Conservation (phyloP, 371 early-diverging fungal species). For the Dichotomocladium elegans region DNA sequence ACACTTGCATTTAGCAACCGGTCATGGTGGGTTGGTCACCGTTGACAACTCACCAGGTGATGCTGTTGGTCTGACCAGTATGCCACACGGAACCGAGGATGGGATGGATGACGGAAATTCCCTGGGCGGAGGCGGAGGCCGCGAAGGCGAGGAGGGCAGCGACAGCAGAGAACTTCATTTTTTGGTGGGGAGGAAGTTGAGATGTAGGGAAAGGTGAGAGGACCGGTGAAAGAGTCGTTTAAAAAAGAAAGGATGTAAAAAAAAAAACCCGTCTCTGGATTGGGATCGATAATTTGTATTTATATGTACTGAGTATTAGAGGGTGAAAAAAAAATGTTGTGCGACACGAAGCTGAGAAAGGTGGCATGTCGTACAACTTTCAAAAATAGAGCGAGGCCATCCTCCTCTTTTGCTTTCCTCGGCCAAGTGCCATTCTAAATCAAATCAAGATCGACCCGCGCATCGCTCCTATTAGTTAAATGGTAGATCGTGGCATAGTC, state of each 20-base stretch:
- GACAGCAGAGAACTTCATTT: conserved; percentile 6
- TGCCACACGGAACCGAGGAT: conserved; percentile 11
- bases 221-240: background rate
- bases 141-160: conserved; percentile 6
- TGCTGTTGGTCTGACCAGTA: conserved; percentile 20
- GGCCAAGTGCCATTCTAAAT: no score
- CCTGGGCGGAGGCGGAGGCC: conserved; percentile 6
- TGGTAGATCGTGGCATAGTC: no score
- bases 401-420: no score
- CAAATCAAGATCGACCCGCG: no score
- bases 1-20: background rate
- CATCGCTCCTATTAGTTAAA: no score
- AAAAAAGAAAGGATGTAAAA: background rate
- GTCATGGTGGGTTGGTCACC: background rate
- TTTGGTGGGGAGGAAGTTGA: background rate
- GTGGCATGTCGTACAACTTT: no score
- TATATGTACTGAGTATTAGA: no score
- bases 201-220: background rate
- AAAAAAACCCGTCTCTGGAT: no score
- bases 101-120: conserved; percentile 3
- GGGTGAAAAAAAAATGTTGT: no score
- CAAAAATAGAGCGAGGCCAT: no score
- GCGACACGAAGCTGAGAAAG: no score
- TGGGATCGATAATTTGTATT: no score
- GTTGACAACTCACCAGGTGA: conserved; percentile 20